These are phyloP conservation scores for Cercophora sp. DNA, from an alignment of 495 filamentous ascomycete genomes.

Conservation along the genomic window DNA sequence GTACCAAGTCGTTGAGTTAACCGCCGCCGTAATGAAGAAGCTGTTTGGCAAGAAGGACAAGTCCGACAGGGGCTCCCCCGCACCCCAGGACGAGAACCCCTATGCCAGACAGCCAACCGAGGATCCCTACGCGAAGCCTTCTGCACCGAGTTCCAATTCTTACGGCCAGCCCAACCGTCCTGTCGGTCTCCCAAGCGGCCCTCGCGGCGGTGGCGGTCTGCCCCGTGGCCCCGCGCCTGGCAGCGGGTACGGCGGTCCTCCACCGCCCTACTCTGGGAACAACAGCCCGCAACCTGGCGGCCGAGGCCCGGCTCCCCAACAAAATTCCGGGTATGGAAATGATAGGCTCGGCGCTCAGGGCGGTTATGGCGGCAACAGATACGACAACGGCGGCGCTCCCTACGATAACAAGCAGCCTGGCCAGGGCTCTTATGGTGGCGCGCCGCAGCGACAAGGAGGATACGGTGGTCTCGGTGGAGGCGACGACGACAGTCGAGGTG, in stretches of 20 bases:
- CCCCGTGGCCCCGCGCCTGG: constrained; percentile 17
- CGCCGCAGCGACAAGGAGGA: constrained; percentile 54
- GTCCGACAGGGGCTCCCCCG: constrained; percentile 51
- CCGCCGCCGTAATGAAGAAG: constrained; percentile 57
- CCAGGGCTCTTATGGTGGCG: constrained; percentile 26
- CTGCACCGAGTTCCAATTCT: constrained; percentile 17
- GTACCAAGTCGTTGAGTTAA: no score
- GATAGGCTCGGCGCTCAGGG: constrained; percentile 59
- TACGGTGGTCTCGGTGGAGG: constrained; percentile 65
- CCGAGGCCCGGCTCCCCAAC: constrained; percentile 1
- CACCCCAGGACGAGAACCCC: constrained; percentile 54
- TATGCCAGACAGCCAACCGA: constrained; percentile 61
- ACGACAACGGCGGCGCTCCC: constrained; percentile 31
- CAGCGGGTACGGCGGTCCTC: constrained; percentile 29
- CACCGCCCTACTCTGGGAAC: constrained; percentile 16
- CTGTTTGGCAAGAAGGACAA: constrained; percentile 69
- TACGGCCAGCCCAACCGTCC: constrained; percentile 25
- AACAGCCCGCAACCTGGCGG: constrained; percentile 12
- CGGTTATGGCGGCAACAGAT: constrained; percentile 64
- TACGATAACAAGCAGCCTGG: constrained; percentile 20
- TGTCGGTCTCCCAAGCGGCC: constrained; percentile 18
- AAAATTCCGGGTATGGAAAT: constrained; percentile 47
- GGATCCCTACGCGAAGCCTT: constrained; percentile 56
- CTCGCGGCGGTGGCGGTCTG: constrained; percentile 17
- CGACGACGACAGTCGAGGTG: constrained; percentile 37